These are phyloP conservation scores for Trichoderma reesei DNA, from an alignment of 495 filamentous ascomycete species.

Conservation along the genomic window DNA sequence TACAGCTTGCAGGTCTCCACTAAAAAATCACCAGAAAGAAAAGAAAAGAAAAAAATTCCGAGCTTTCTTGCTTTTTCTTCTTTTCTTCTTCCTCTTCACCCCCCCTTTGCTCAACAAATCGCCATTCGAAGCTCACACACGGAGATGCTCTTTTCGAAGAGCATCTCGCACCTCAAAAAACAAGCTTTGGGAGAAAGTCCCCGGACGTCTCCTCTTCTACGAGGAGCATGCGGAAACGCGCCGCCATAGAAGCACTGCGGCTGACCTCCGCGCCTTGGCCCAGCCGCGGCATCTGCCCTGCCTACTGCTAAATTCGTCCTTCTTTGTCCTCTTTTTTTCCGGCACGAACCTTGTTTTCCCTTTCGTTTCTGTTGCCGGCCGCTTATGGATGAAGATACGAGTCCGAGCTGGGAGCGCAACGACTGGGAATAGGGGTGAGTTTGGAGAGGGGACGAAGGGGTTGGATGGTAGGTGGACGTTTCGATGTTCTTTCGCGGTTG, in stretches of 20 bases:
- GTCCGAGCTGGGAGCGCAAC: constrained; percentile 63
- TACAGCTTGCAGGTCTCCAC: too few relatives aligned
- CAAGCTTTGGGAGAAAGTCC: constrained; percentile 99
- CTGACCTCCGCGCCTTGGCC: constrained; percentile 50
- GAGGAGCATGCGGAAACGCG: constrained; percentile 83
- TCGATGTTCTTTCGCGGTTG: constrained; percentile 28
- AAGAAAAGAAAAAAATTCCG: constrained; percentile 19
- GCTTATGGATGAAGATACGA: constrained; percentile 78
- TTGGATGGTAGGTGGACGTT: constrained; percentile 31
- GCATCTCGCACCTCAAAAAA: constrained; percentile 32
- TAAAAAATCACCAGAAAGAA: neutral
- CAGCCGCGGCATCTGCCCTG: constrained; percentile 32
- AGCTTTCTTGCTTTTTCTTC: constrained; percentile 14
- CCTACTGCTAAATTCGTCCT: constrained; percentile 29
- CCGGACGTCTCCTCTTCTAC: constrained; percentile 71
- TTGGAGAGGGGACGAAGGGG: too few relatives aligned
- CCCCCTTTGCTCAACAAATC: constrained; percentile 98
- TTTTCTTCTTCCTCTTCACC: constrained; percentile 37
- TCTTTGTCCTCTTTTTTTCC: too few relatives aligned
- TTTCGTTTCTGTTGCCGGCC: constrained; percentile 31
- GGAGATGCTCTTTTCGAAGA: constrained; percentile 49
- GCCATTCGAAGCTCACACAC: constrained; percentile 98
- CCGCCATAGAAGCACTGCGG: constrained; percentile 96
- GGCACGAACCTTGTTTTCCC: constrained; percentile 11
- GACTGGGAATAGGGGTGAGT: constrained; percentile 24